Base-by-base conservation (phyloP, 345 rosid genomes). In the Trapa bicornis region DNA sequence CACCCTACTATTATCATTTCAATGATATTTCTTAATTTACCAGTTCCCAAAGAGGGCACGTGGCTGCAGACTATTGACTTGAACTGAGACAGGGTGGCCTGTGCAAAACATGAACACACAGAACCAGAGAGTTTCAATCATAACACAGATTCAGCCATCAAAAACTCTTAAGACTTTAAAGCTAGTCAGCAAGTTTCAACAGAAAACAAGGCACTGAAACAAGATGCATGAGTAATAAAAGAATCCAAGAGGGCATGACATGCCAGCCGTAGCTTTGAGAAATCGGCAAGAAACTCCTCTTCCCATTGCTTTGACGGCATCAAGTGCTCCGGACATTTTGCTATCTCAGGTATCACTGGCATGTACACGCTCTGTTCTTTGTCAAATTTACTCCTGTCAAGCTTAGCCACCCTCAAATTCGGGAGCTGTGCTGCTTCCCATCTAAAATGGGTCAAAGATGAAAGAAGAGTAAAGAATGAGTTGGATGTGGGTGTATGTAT, bases 401-500 rank as follows among this genome's bases (percentile, higher is more conserved):
- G 74, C 78, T 87, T 84, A 64, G 87, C 95, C 63, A 88, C 87
- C 72, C 71, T 82, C 48, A 93, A 88, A 65, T 86, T 88, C 1
- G 96, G 95, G 76, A 88, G 73, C 57, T 61, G 86, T 70, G 86
- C 80, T 68, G 99, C 96, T 82, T 94, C 99, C 99, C 99, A 94
- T 82, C 99, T 94, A 63, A 29, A 70, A 68, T 58, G 32, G 29
- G 37, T 32, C 1, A 47, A 12, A 8, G 32, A 22, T 0, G 61
- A 57, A 57, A 3, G 6, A 6, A 54, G 9, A n/a, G 35, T 54
- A 17, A 29, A 54, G 22, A 54, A 17, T n/a, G 35, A 54, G 8
- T 29, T 1, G 5, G 17, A 29, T 0, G 35, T 54, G 60, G 22
- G 11, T 3, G 60, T 13, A 58, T 58, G 63, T 11, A 11, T 9